Base-by-base conservation (phyloP, 2,329 filamentous ascomycete species). In the Aspergillus fijiensis region DNA sequence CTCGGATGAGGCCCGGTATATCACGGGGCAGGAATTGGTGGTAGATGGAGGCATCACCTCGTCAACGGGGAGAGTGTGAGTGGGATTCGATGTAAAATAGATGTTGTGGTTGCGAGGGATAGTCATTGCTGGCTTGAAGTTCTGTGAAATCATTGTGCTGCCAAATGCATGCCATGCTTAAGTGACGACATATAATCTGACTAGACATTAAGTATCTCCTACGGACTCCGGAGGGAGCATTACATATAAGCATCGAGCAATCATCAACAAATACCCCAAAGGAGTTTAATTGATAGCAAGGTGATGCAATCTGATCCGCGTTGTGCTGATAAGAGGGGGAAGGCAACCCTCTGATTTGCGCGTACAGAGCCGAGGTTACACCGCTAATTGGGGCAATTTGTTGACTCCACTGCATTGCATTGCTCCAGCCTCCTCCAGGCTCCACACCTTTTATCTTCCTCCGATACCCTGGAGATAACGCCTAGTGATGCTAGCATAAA, bases 31-130 rank as follows among this genome's bases (percentile, higher is more conserved):
- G 53, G 67, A 74, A 56, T 49, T 77, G 5, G 70, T 76, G 1
- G 71, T 77, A 16, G 75, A 77, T 66, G 75, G 75, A 6, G 73
- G 68, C 1, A 69, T 77, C 23, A 73, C 70, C 5, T 62, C 60
- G 7, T 72, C 68, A 21, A 74, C 65, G 1, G 61, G 59, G 25
- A 29, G 53, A 12, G 53, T 57, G 14, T 42, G 39, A 42, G 39
- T 10, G 11, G 5, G 14, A 12, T 16, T 5, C 9, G 27, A 29
- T 29, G 27, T 29, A 29, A 29, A 29, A 29, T 29, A 6, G 9
- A 29, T 29, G 7, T 29, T 29, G 27, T 29, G 7, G 27, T 29
- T 9, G 27, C 6, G 27, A 29, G 7, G 27, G 4, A 19, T 29
- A 29, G 0, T 29, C 27, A 29, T 29, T 6, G 27, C 27, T 2